phyloP scores from a whole-genome alignment of 1,284 basidiomycete species.

The Cryptococcus depauperatus region DNA sequence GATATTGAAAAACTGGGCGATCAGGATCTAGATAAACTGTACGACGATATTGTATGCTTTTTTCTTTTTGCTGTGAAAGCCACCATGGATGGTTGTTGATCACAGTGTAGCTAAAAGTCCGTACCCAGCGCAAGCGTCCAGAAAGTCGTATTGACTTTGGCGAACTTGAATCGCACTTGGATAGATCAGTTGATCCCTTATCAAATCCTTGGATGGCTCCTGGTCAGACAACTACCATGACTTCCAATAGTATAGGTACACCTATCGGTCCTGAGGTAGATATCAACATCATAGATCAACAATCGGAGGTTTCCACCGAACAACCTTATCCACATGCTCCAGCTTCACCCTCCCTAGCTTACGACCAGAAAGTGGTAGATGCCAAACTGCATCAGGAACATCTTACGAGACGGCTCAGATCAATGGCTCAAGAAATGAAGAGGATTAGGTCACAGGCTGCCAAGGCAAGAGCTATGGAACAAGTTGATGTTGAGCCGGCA shows the following conservation, averaged over 20 bases:
- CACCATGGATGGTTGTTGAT: background rate
- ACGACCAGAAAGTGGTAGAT: slow-evolving; percentile 57
- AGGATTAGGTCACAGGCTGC: slow-evolving; percentile 68
- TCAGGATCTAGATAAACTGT: slow-evolving; percentile 85
- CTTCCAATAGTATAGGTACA: slow-evolving; percentile 21
- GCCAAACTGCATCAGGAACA: slow-evolving; percentile 79
- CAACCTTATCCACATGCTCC: background rate
- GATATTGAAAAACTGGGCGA: slow-evolving; percentile 82
- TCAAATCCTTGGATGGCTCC: slow-evolving; percentile 57
- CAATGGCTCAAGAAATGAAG: slow-evolving; percentile 74
- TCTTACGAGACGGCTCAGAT: slow-evolving; percentile 75
- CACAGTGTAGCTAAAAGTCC: slow-evolving; percentile 60
- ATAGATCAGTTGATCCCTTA: slow-evolving; percentile 26
- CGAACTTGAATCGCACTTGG: slow-evolving; percentile 31
- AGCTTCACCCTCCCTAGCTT: background rate
- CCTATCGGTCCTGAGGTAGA: slow-evolving; percentile 17
- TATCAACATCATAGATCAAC: slow-evolving; percentile 10
- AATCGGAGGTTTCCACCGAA: slow-evolving; percentile 17
- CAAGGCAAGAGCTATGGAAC: slow-evolving; percentile 55
- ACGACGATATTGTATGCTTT: slow-evolving; percentile 52
- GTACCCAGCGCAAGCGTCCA: slow-evolving; percentile 64
- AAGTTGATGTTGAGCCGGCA: slow-evolving; percentile 62
- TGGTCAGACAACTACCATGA: slow-evolving; percentile 20
- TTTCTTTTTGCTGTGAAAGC: background rate
- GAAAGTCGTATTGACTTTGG: slow-evolving; percentile 35